These are phyloP conservation scores for Xenoacremonium recifei DNA, from an alignment of 2,329 filamentous ascomycete genomes.

Conservation along the genomic window DNA sequence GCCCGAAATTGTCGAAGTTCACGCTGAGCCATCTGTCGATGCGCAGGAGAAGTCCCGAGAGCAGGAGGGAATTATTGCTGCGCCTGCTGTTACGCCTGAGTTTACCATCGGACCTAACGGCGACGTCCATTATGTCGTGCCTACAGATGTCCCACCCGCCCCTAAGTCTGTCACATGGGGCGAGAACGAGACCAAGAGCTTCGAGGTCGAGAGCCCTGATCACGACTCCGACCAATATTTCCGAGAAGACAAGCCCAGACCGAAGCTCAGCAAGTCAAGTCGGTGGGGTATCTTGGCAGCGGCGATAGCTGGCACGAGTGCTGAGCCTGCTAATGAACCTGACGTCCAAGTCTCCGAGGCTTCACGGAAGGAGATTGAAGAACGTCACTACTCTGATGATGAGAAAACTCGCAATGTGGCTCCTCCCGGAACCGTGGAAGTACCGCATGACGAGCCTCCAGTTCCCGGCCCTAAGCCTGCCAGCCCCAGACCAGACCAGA, in stretches of 20 bases:
- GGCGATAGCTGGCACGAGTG: constrained; percentile 44
- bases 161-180: constrained; percentile 65
- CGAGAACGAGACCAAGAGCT: constrained; percentile 62
- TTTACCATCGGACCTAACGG: constrained; percentile 39
- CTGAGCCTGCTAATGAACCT: constrained; percentile 35
- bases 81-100: constrained; percentile 27
- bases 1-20: not conserved
- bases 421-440: constrained; percentile 31
- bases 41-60: constrained; percentile 16
- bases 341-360: constrained; percentile 19
- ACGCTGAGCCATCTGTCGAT: constrained; percentile 4
- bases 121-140: constrained; percentile 36
- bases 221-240: constrained; percentile 31
- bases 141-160: constrained; percentile 14
- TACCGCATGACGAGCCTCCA: constrained; percentile 45
- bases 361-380: constrained; percentile 7
- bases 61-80: no score
- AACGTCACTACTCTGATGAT: constrained; percentile 14
- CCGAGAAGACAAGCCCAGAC: constrained; percentile 30
- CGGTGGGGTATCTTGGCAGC: constrained; percentile 54
- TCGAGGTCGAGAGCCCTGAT: constrained; percentile 59
- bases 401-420: constrained; percentile 16
- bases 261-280: constrained; percentile 38
- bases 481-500: constrained; percentile 46
- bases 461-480: constrained; percentile 57